phyloP scores from a whole-genome alignment of 768 basidiomycete species.

The Trametes punicea region DNA sequence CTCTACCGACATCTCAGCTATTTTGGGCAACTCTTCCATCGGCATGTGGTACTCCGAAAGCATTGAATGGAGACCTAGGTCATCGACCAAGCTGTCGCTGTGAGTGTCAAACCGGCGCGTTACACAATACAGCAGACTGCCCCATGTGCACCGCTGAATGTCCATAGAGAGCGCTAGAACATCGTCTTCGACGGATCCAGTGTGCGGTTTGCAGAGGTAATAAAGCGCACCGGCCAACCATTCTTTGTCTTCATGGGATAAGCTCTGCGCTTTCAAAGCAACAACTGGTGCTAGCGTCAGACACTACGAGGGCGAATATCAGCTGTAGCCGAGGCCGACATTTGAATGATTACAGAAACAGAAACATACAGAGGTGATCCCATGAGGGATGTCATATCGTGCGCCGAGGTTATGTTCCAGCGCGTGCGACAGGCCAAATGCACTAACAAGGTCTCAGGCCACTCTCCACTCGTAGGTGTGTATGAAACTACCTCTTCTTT shows the following conservation, averaged over 20 bases:
- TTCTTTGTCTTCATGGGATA: constrained; percentile 58
- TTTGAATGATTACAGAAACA: background rate
- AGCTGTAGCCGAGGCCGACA: background rate
- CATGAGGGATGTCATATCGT: constrained; percentile 72
- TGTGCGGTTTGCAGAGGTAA: constrained; percentile 57
- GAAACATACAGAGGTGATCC: constrained; percentile 69
- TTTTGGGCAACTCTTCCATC: constrained; percentile 45
- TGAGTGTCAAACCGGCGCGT: background rate
- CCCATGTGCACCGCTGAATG: constrained; percentile 53
- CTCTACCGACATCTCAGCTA: constrained; percentile 50
- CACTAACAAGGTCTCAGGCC: constrained; percentile 32
- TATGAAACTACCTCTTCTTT: constrained; percentile 45
- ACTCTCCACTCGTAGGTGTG: background rate
- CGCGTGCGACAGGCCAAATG: constrained; percentile 70
- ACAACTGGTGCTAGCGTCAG: constrained; percentile 68
- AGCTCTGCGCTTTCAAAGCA: constrained; percentile 52
- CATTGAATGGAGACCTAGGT: constrained; percentile 56
- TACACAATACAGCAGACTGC: background rate
- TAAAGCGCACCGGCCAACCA: constrained; percentile 53
- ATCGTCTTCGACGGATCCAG: constrained; percentile 62
- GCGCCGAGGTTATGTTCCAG: constrained; percentile 75
- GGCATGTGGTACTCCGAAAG: constrained; percentile 66
- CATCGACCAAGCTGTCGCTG: constrained; percentile 48
- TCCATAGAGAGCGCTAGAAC: constrained; percentile 47
- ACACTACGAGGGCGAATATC: too few species aligned